Base-by-base conservation (phyloP, 192 early-diverging fungal species). In the Coemansia sp. region DNA sequence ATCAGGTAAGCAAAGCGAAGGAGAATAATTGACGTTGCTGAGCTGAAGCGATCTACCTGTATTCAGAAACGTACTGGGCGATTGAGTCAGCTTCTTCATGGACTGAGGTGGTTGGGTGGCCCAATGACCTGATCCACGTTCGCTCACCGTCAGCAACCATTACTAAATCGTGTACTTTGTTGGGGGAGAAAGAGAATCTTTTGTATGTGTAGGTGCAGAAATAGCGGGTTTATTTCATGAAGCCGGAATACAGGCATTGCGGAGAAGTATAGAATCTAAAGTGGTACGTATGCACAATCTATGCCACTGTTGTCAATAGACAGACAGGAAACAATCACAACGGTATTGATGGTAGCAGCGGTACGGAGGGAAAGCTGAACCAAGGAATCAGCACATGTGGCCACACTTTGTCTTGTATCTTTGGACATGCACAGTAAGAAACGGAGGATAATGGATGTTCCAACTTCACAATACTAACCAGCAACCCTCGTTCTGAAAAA, bases 171-270 rank as follows among this genome's bases (percentile, higher is more conserved):
- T 17, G 8, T 10, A 17, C 29, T 25, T 29, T 54, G 22, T 56
- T n/a, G 19, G 22, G 19, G 23, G 27, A 27, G 20, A 20, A 23
- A 10, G 30, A 54, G 52, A 30, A 31, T 57, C 20, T 61, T 56
- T 34, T 57, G 23, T 25, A 29, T 37, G 19, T 70, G 61, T 74
- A 86, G 90, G 91, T 22, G 92, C 91, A 7, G 89, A 93, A 64
- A 62, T 95, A 33, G 91, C 92, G 57, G 92, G 90, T 66, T 50
- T 92, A 20, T 92, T 91, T 57, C 86, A 91, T 29, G 92, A 95
- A 54, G 91, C 93, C 0, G 92, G 91, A 13, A 68, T 91, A 58
- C 79, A 80, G 29, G 75, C 84, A 47, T 70, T 91, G 57, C 84
- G 87, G 34, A 75, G 87, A 48, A 54, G 52, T 19, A 54, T 54